A percentile compares a stretch with the other conserved stretches of the same genome.
These are phyloP conservation scores for Rhodotorula sp. DNA, from an alignment of 1,284 basidiomycete genomes.

Conservation along the genomic window DNA sequence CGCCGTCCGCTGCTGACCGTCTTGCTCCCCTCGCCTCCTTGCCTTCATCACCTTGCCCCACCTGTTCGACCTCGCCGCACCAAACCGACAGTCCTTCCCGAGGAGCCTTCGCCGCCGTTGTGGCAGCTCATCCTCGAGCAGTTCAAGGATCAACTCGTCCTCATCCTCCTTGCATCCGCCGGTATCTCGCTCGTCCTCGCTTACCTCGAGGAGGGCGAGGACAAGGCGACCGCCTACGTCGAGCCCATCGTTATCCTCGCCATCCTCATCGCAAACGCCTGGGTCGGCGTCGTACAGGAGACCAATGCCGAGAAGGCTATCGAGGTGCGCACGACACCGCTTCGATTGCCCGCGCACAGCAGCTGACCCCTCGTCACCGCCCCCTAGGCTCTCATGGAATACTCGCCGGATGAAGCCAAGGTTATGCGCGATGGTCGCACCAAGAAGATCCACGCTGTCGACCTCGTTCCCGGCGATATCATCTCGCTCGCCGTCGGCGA, in stretches of 20 bases:
- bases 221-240: slow-evolving; percentile 74
- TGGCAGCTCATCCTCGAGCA: slow-evolving; percentile 94
- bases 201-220: slow-evolving; percentile 71
- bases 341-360: no score
- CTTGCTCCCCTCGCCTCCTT: not conserved
- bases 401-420: slow-evolving; percentile 91
- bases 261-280: slow-evolving; percentile 88
- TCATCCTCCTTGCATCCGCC: slow-evolving; percentile 88
- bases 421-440: slow-evolving; percentile 74
- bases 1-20: no score
- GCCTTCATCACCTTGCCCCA: not conserved
- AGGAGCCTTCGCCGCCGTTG: slow-evolving; percentile 83
- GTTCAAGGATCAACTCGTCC: slow-evolving; percentile 91
- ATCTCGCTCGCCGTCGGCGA: slow-evolving; percentile 86
- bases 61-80: no score
- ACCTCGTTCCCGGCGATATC: slow-evolving; percentile 91
- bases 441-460: slow-evolving; percentile 74
- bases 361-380: not conserved
- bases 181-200: slow-evolving; percentile 87
- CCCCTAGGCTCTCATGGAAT: slow-evolving; percentile 83
- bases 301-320: slow-evolving; percentile 92
- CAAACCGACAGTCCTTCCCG: slow-evolving; percentile 69
- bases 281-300: slow-evolving; percentile 93
- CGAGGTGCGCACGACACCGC: slow-evolving; percentile 61
- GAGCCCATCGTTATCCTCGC: slow-evolving; percentile 90